Percentiles rank a stretch among this genome's conserved stretches.
phyloP scores from a whole-genome alignment of 208 protist genomes.

The Balamuthia mandrillaris region DNA sequence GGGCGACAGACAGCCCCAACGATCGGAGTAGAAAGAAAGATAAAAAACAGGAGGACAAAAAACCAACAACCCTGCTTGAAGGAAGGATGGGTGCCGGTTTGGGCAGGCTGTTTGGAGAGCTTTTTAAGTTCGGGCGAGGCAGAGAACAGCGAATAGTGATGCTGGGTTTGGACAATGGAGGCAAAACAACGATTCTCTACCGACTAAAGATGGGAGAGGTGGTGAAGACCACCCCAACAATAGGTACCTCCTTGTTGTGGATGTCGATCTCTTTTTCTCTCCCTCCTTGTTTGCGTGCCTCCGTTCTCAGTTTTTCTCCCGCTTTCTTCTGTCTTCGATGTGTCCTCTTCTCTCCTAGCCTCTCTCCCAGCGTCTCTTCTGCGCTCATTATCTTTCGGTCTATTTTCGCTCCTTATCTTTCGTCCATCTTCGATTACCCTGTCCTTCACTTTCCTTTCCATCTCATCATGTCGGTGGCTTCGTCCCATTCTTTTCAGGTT shows the following conservation, averaged over 20 bases:
- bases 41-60: no score
- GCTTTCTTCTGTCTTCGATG: no score
- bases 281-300: background rate
- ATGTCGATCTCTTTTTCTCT: background rate
- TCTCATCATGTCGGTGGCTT: background rate
- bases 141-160: conserved; percentile 88
- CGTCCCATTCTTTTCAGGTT: conserved; percentile 27
- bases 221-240: conserved; percentile 79
- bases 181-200: conserved; percentile 95
- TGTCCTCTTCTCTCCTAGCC: no score
- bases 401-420: background rate
- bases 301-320: no score
- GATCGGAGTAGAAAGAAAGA: no score
- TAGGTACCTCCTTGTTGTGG: conserved; percentile 59
- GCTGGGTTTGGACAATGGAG: conserved; percentile 93
- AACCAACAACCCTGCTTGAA: no score
- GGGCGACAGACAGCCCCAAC: no score
- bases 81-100: conserved; percentile 2
- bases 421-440: background rate
- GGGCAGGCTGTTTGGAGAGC: conserved; percentile 11
- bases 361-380: no score
- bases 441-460: background rate
- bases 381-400: no score
- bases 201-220: conserved; percentile 78
- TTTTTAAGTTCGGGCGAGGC: conserved; percentile 49